Evolutionary conservation across 257 asterid species (phyloP).

Genomic region (Cruciata laevipes): DNA sequence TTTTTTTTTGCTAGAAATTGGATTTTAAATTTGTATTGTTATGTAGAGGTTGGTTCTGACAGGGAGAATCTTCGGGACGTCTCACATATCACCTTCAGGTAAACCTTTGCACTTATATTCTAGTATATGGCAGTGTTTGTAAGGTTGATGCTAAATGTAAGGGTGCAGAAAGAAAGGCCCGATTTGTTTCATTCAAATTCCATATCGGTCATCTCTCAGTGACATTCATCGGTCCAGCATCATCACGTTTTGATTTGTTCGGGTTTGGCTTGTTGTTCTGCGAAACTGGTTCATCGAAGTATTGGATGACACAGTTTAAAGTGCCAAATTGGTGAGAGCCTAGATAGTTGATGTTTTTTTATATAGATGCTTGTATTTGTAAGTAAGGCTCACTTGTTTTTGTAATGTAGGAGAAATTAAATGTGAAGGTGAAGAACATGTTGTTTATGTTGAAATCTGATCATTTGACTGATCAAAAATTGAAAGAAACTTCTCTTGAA

Average conservation of each 20-base stretch:
- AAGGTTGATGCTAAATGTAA: constrained; percentile 3
- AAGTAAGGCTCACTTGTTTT: no score
- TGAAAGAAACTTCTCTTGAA: background rate
- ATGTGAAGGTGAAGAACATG: no score
- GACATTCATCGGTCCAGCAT: no score
- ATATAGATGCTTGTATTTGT: no score
- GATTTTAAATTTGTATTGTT: background rate
- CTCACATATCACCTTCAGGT: background rate
- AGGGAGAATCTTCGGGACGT: background rate
- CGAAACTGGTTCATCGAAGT: no score
- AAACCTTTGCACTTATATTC: background rate
- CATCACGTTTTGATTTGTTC: no score
- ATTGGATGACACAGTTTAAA: no score
- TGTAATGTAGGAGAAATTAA: no score
- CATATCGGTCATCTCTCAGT: background rate
- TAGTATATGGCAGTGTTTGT: background rate
- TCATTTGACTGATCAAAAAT: no score
- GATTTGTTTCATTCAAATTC: background rate
- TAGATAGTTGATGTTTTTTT: no score
- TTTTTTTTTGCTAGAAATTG: background rate
- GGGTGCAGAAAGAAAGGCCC: background rate
- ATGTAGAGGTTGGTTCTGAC: background rate
- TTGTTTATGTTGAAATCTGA: background rate
- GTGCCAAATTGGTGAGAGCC: no score
- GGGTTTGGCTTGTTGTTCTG: no score